Evolutionary conservation across 2,329 filamentous ascomycete species (phyloP).

Genomic region (Epichloe hybrida): DNA sequence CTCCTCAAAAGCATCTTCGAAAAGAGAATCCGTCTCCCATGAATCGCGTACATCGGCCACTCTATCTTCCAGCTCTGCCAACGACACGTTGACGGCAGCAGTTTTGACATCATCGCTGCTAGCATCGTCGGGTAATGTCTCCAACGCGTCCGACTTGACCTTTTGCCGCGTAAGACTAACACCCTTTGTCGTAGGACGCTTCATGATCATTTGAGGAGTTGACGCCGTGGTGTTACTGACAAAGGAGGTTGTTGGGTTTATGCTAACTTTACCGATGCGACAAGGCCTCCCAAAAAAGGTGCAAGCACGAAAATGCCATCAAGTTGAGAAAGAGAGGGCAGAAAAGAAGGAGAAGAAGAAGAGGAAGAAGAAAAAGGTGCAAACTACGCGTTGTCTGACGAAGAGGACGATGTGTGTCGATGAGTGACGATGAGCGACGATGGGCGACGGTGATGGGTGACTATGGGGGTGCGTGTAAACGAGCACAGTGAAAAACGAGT

Average conservation of each 20-base stretch:
- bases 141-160: slow-evolving; percentile 22
- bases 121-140: slow-evolving; percentile 20
- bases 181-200: slow-evolving; percentile 13
- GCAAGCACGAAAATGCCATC: background rate
- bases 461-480: background rate
- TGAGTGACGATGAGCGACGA: too few species aligned
- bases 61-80: slow-evolving; percentile 35
- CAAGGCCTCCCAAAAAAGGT: background rate
- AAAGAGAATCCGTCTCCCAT: slow-evolving; percentile 52
- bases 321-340: background rate
- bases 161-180: slow-evolving; percentile 21
- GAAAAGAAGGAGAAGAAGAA: background rate
- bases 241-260: too few species aligned
- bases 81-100: slow-evolving; percentile 22
- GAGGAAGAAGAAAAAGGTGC: background rate
- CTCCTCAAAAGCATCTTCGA: slow-evolving; percentile 48
- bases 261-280: too few species aligned
- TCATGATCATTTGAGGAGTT: slow-evolving; percentile 8
- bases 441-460: too few species aligned
- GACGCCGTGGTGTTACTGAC: background rate
- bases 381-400: background rate
- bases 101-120: slow-evolving; percentile 23
- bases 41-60: slow-evolving; percentile 38
- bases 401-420: background rate
- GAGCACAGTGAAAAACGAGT: background rate